phyloP scores from a whole-genome alignment of 2,329 filamentous ascomycete genomes.

The Paraconiothyrium sp. region DNA sequence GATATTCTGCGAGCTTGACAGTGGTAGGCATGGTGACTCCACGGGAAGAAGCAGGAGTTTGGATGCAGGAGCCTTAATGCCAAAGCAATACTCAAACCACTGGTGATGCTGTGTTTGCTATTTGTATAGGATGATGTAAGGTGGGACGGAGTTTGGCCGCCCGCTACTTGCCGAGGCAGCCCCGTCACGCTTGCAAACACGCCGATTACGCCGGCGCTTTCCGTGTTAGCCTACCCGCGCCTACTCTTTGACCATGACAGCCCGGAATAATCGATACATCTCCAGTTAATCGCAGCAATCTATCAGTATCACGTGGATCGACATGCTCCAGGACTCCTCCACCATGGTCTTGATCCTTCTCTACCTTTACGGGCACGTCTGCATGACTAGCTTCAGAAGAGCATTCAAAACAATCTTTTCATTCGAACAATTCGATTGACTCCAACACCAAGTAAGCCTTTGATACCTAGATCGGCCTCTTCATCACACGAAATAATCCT shows the following conservation, averaged over 20 bases:
- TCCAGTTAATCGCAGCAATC: too few relatives aligned
- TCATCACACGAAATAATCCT: background rate
- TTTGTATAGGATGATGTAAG: background rate
- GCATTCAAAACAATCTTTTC: background rate
- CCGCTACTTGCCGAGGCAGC: slow-evolving; percentile 1
- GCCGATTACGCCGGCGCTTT: slow-evolving; percentile 8
- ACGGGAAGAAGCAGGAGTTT: background rate
- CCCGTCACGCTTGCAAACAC: background rate
- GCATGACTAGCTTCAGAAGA: too few relatives aligned
- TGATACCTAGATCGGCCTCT: background rate
- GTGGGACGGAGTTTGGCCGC: background rate
- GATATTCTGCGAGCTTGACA: slow-evolving; percentile 35
- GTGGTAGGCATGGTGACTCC: slow-evolving; percentile 6
- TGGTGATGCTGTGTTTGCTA: background rate
- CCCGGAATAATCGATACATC: too few relatives aligned
- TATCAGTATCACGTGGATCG: too few relatives aligned
- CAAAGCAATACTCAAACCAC: background rate
- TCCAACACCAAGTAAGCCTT: background rate
- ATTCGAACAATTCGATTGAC: background rate
- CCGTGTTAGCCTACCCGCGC: background rate
- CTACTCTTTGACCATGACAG: too few relatives aligned
- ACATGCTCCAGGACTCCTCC: too few relatives aligned
- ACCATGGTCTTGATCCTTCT: too few relatives aligned
- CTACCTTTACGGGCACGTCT: too few relatives aligned
- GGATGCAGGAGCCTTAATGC: background rate